Evolutionary conservation across 2,329 filamentous ascomycete species (phyloP), one percentile per base, ranked within the genome.

Genomic region (Colletotrichum australisinense): DNA sequence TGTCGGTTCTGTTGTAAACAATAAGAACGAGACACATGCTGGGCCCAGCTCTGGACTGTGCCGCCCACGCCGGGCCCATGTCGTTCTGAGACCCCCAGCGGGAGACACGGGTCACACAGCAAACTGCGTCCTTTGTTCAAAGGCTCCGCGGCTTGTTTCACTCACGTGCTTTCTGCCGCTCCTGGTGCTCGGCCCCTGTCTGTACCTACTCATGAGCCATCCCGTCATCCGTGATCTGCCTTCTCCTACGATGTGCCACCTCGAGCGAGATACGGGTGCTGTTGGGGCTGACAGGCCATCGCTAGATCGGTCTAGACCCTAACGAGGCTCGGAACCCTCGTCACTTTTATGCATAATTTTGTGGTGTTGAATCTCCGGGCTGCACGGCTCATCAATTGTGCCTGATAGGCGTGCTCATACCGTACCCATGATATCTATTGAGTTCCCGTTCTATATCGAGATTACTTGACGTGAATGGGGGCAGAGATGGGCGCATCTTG

Each of bases 91-190:
- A 28, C 35, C 32, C 32, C n/a, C 12, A 49, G 42, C 26, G 14
- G 6, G 2, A 60, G 30, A 24, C 32, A 60, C 57, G 55, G 55
- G 22, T 26, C 55, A 42, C 16, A 62, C 58, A n/a, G 57, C 30
- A 59, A 19, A 11, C 6, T 46, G 24, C 14, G 35, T n/a, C 38
- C 16, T 62, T 19, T 46, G 16, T 62, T n/a, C 11, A n/a, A 19
- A 49, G 16, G 19, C 24, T 24, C 38, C 38, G 9, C 12, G 38
- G 22, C 32, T 38, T n/a, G 22, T 38, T 16, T 30, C 63, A 28
- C 49, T 65, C 49, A 65, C 52, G 63, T 65, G 63, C 63, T 42
- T 28, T 28, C 55, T 55, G 52, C 52, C 22, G 42, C 52, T 14
- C 4, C 5, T 28, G 12, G 52, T 26, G 4, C 52, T 63, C 28